A percentile compares a stretch with the other conserved stretches of the same genome.
phyloP scores from a whole-genome alignment of 768 basidiomycete species.

The Rhodocollybia butyracea region DNA sequence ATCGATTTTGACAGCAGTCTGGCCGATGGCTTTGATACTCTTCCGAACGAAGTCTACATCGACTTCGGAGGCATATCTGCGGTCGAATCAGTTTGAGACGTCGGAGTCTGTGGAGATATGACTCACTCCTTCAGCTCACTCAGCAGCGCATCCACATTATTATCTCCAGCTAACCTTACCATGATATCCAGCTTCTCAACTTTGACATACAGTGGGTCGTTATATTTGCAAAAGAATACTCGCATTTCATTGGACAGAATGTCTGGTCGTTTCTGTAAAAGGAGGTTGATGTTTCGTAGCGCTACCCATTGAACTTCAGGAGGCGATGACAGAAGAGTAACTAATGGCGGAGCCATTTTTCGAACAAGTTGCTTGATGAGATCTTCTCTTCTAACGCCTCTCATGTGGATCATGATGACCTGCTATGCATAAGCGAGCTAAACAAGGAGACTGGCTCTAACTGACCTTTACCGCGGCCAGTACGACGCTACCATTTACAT shows the following conservation, averaged over 20 bases:
- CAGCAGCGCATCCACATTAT: constrained; percentile 90
- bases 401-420: constrained; percentile 99
- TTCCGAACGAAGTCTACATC: constrained; percentile 98
- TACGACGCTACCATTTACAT: constrained; percentile 93
- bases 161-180: constrained; percentile 87
- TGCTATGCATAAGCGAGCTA: constrained; percentile 23
- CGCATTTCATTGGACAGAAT: constrained; percentile 95
- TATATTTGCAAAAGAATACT: constrained; percentile 99
- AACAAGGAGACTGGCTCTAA: not conserved
- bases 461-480: constrained; percentile 91
- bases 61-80: constrained; percentile 92
- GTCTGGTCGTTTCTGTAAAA: constrained; percentile 90
- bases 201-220: constrained; percentile 98
- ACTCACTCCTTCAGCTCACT: constrained; percentile 94
- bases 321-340: constrained; percentile 93
- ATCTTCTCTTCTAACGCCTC: constrained; percentile 75
- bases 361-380: constrained; percentile 80
- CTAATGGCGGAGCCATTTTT: constrained; percentile 97
- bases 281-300: constrained; percentile 91
- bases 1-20: constrained; percentile 94
- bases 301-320: constrained; percentile 99
- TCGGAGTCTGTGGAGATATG: not conserved
- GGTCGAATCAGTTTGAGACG: not conserved
- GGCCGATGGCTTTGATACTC: constrained; percentile 94
- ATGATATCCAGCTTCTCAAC: constrained; percentile 98